A percentile compares a stretch with the other conserved stretches of the same genome.
phyloP scores from a whole-genome alignment of 2,329 filamentous ascomycete genomes.

The Zymoseptoria crescenta region DNA sequence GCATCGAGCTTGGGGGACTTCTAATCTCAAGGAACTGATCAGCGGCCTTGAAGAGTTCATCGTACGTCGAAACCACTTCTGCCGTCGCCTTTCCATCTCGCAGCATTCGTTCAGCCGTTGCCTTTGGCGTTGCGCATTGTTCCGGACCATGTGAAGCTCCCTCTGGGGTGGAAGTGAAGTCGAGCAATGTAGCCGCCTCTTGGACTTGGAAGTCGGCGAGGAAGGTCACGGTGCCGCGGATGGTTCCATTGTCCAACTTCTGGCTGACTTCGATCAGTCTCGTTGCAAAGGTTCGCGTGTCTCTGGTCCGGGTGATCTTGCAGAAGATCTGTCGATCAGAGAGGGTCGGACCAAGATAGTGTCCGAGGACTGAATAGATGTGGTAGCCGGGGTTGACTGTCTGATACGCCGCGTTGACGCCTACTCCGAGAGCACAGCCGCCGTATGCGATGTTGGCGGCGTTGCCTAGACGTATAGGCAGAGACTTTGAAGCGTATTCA shows the following conservation, averaged over 20 bases:
- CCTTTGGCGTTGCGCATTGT: slow-evolving; percentile 24
- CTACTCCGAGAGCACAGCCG: slow-evolving; percentile 38
- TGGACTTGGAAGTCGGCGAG: slow-evolving; percentile 42
- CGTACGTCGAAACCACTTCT: neutral
- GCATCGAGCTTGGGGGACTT: neutral
- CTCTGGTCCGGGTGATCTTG: slow-evolving; percentile 33
- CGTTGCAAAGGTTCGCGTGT: slow-evolving; percentile 44
- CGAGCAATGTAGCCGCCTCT: slow-evolving; percentile 31
- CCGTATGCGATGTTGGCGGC: slow-evolving; percentile 37
- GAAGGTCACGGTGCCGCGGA: slow-evolving; percentile 37
- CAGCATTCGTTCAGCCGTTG: slow-evolving; percentile 36
- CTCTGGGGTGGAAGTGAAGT: slow-evolving; percentile 28
- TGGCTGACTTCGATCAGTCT: slow-evolving; percentile 42
- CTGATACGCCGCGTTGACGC: slow-evolving; percentile 36
- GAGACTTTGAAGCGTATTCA: neutral
- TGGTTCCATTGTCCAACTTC: slow-evolving; percentile 29
- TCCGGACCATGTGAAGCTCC: neutral
- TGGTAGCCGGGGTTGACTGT: slow-evolving; percentile 33
- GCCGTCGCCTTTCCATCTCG: slow-evolving; percentile 32
- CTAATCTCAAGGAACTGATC: neutral
- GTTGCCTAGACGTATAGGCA: slow-evolving; percentile 35
- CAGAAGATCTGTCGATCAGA: slow-evolving; percentile 34
- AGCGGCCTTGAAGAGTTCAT: neutral
- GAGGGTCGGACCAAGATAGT: slow-evolving; percentile 41
- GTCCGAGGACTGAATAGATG: slow-evolving; percentile 41